Base-by-base conservation (phyloP, 2,329 filamentous ascomycete species). In the Fusarium chlamydosporum region DNA sequence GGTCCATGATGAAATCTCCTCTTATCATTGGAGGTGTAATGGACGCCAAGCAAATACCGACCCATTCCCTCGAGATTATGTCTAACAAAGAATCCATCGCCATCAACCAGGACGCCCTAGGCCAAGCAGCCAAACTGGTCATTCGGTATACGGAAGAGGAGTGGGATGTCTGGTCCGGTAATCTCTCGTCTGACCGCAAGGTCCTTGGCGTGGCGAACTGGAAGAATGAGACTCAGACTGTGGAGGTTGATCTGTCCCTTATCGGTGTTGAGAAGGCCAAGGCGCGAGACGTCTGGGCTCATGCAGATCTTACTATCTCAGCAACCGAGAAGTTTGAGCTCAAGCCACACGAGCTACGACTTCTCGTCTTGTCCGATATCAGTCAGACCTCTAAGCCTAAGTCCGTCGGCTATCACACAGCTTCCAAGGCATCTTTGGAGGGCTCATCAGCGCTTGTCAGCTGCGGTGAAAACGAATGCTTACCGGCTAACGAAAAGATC, bases 41-140 rank as follows among this genome's bases (percentile, higher is more conserved):
- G 47, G 79, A 81, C 27, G 73, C 77, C 12, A 71, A 72, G 0
- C 57, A 80, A 4, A 81, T 83, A 0, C 77, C 79, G 2, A 57
- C 74, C 0, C 73, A 75, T 1, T 85, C 84, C 0, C 70, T 86
- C 15, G 75, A 76, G 7, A 76, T 85, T 16, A 72, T 85, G 46
- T 78, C 77, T 2, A 88, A 88, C 74, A 77, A 80, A 27, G 86
- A 87, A 56, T 82, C 87, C 23, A 84, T 89, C 26, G 82, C 82
- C 0, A 84, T 87, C 71, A 89, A 89, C 68, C 86, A 89, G 67
- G 87, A 89, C 68, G 61, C 82, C 0, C 74, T 88, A 0, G 85
- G 81, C 0, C 76, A 82, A 54, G 84, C 86, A 43, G 85, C 86
- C 1, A 79, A 79, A n/a, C 76, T 90, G 2, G 74, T 82, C 2